Conservation (phyloP, 2,329 filamentous ascomycete species). For the Emydomyces testavorans region DNA sequence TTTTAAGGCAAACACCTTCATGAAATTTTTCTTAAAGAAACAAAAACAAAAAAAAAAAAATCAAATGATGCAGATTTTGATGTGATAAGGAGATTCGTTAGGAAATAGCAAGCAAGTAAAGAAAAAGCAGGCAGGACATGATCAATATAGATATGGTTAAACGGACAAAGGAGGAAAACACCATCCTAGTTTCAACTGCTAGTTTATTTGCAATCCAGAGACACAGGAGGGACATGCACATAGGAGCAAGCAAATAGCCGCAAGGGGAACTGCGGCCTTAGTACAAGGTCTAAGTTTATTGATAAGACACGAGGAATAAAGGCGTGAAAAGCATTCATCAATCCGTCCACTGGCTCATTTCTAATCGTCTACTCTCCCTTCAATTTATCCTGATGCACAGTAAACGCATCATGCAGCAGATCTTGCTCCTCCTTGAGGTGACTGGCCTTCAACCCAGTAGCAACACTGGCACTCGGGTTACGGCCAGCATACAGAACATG, state of each 20-base stretch:
- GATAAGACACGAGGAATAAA: conserved; percentile 3
- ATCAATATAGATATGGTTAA: conserved; percentile 4
- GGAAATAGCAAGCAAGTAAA: background rate
- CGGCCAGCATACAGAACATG: conserved; percentile 96
- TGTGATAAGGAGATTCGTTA: conserved; percentile 11
- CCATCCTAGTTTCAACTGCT: background rate
- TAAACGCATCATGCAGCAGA: conserved; percentile 56
- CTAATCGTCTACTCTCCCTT: conserved; percentile 47
- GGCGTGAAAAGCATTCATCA: background rate
- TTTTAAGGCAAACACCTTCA: no score
- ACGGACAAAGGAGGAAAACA: background rate
- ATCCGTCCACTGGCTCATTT: background rate
- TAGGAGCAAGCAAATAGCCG: background rate
- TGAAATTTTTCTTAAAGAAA: background rate
- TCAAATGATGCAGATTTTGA: conserved; percentile 4
- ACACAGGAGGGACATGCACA: background rate
- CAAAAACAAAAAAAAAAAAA: background rate
- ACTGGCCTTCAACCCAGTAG: conserved; percentile 76
- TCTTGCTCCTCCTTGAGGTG: conserved; percentile 92
- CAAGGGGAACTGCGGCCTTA: no score
- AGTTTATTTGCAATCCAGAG: background rate
- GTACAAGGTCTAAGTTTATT: background rate
- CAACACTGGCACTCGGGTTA: conserved; percentile 84
- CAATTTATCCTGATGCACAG: conserved; percentile 52
- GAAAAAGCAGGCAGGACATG: background rate